Conservation (phyloP, 1,284 basidiomycete species). For the Garcileccinum viscosum region DNA sequence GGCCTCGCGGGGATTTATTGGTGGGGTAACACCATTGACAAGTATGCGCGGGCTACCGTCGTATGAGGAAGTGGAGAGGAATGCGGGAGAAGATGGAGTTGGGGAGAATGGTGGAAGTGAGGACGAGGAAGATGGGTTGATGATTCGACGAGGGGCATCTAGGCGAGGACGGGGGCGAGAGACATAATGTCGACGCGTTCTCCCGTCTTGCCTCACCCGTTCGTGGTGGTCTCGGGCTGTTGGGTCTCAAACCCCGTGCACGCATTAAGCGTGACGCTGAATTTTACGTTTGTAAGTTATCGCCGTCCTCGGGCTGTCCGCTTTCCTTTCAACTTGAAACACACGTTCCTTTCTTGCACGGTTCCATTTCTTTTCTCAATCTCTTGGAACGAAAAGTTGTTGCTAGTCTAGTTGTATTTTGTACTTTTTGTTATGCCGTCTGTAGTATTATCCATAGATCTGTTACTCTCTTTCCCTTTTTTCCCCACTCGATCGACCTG, state of each 20-base stretch:
- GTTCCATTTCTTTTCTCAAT: not conserved
- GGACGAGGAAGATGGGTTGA: slow-evolving; percentile 15
- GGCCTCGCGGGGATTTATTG: slow-evolving; percentile 82
- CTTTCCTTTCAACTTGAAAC: not conserved
- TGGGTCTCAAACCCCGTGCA: not conserved
- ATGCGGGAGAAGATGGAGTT: not conserved
- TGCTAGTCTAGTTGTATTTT: not conserved
- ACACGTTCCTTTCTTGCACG: not conserved
- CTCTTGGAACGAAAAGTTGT: not conserved
- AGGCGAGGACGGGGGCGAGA: not conserved
- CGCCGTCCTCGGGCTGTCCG: not conserved
- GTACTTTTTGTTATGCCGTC: not conserved
- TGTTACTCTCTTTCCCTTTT: not conserved
- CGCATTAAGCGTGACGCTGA: not conserved
- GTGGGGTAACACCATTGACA: slow-evolving; percentile 84
- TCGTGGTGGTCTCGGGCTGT: not conserved
- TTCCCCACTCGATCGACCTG: not conserved
- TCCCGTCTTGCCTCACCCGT: not conserved
- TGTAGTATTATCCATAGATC: not conserved
- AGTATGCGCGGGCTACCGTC: slow-evolving; percentile 77
- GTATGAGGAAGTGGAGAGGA: slow-evolving; percentile 68
- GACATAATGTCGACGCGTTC: not conserved
- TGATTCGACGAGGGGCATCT: slow-evolving; percentile 11
- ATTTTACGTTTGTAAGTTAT: slow-evolving; percentile 1
- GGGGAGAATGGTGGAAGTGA: not conserved